phyloP scores from a whole-genome alignment of 441 rosid species.

The Brassica balearica region DNA sequence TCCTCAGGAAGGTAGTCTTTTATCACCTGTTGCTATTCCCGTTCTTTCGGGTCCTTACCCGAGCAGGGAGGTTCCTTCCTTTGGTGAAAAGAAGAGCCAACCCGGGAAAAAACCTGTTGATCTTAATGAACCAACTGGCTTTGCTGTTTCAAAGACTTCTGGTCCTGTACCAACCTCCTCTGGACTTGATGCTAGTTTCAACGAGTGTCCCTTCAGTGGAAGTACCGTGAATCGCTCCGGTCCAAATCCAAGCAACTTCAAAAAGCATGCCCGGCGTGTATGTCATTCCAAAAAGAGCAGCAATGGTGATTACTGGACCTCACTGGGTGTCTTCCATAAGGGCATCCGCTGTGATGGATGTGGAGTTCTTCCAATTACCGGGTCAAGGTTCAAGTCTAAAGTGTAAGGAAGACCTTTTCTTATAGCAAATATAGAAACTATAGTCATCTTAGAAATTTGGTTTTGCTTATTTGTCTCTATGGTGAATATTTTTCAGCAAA shows the following conservation, averaged over 20 bases:
- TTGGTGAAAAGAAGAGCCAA: slow-evolving; percentile 37
- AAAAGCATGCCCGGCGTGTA: slow-evolving; percentile 17
- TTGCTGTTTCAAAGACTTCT: slow-evolving; percentile 30
- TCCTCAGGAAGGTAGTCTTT: slow-evolving; percentile 24
- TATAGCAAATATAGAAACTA: neutral
- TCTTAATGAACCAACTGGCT: slow-evolving; percentile 23
- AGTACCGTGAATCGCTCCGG: slow-evolving; percentile 38
- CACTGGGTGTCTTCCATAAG: slow-evolving; percentile 65
- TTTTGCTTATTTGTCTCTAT: slow-evolving; percentile 12
- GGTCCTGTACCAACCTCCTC: slow-evolving; percentile 30
- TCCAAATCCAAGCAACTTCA: slow-evolving; percentile 14
- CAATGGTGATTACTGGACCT: slow-evolving; percentile 46
- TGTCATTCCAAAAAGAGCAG: slow-evolving; percentile 43
- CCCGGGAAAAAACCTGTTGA: slow-evolving; percentile 30
- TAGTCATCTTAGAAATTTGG: neutral
- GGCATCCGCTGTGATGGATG: slow-evolving; percentile 91
- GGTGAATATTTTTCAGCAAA: slow-evolving; percentile 55
- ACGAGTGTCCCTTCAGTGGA: slow-evolving; percentile 71
- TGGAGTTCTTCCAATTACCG: slow-evolving; percentile 86
- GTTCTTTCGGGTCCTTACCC: slow-evolving; percentile 37
- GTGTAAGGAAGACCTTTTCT: slow-evolving; percentile 60
- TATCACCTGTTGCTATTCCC: slow-evolving; percentile 31
- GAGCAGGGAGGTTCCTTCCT: slow-evolving; percentile 6
- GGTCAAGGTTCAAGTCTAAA: slow-evolving; percentile 87
- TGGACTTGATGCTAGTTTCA: slow-evolving; percentile 43